A percentile compares a stretch with the other conserved stretches of the same genome.
Conservation (phyloP, 441 rosid genomes). For the Gossypium lobatum region DNA sequence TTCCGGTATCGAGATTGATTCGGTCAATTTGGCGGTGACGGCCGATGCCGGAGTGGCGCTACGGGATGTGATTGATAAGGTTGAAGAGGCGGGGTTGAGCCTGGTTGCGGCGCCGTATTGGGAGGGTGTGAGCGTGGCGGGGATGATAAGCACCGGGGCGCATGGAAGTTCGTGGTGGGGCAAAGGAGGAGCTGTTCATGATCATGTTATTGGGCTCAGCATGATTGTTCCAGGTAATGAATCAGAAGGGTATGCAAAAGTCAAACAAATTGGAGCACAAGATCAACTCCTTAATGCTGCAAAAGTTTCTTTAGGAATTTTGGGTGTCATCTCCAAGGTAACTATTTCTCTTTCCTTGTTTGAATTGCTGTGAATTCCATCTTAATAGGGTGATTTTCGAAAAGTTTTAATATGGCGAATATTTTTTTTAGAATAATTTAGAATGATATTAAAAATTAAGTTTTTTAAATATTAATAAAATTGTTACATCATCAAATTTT, state of each 20-base stretch:
- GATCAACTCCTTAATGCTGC: constrained; percentile 65
- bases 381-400: background rate
- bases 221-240: constrained; percentile 50
- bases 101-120: constrained; percentile 72
- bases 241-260: constrained; percentile 59
- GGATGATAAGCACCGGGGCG: constrained; percentile 69
- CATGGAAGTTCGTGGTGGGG: constrained; percentile 97
- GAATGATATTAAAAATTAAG: no score
- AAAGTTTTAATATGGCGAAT: no score
- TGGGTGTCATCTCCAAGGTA: constrained; percentile 89
- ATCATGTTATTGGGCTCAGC: constrained; percentile 64
- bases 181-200: constrained; percentile 81
- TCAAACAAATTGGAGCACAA: constrained; percentile 36
- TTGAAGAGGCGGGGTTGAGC: constrained; percentile 62
- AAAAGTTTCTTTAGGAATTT: constrained; percentile 58
- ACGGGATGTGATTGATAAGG: constrained; percentile 51
- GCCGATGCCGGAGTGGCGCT: constrained; percentile 64
- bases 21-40: constrained; percentile 37
- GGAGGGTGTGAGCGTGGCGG: constrained; percentile 87
- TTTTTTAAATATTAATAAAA: no score
- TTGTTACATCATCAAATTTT: no score
- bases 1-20: constrained; percentile 43
- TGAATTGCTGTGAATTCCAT: background rate
- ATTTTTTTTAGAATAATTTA: no score
- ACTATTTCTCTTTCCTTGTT: background rate